phyloP scores from a whole-genome alignment of 2,329 filamentous ascomycete genomes.

The Penicillium sp. region DNA sequence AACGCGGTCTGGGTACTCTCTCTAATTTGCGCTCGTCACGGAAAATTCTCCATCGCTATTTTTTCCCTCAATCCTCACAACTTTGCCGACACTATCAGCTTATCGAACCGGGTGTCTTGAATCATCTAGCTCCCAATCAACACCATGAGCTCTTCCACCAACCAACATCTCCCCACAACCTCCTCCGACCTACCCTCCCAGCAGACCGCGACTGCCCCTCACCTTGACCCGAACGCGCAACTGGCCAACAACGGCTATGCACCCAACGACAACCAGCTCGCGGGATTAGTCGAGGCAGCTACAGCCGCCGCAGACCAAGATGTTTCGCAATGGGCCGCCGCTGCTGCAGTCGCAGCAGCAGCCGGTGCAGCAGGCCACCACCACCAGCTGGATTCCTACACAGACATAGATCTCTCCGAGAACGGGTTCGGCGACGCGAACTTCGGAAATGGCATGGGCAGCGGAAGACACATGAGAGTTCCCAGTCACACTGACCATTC shows the following conservation, averaged over 20 bases:
- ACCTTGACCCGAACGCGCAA: constrained; percentile 34
- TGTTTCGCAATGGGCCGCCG: constrained; percentile 43
- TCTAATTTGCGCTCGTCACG: neutral
- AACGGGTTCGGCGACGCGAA: constrained; percentile 41
- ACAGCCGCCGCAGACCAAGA: constrained; percentile 46
- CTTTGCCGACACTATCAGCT: neutral
- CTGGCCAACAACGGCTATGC: constrained; percentile 33
- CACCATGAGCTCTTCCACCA: constrained; percentile 33
- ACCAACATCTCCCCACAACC: constrained; percentile 31
- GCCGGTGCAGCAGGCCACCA: constrained; percentile 48
- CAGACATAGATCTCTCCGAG: constrained; percentile 42
- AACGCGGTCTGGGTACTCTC: neutral
- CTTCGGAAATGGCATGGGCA: constrained; percentile 30
- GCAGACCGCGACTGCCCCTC: constrained; percentile 23
- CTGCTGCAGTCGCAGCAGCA: constrained; percentile 48
- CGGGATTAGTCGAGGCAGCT: constrained; percentile 48
- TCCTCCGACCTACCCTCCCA: constrained; percentile 31
- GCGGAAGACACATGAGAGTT: constrained; percentile 30
- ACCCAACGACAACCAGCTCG: constrained; percentile 46
- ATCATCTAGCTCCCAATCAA: neutral
- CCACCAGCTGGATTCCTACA: constrained; percentile 42
- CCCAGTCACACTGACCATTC: constrained; percentile 30
- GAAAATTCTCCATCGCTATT: neutral
- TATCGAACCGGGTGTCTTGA: neutral
- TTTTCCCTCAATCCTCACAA: neutral